Base-by-base conservation (phyloP, 1,284 basidiomycete genomes). In the Sanguinoderma infundibulare region DNA sequence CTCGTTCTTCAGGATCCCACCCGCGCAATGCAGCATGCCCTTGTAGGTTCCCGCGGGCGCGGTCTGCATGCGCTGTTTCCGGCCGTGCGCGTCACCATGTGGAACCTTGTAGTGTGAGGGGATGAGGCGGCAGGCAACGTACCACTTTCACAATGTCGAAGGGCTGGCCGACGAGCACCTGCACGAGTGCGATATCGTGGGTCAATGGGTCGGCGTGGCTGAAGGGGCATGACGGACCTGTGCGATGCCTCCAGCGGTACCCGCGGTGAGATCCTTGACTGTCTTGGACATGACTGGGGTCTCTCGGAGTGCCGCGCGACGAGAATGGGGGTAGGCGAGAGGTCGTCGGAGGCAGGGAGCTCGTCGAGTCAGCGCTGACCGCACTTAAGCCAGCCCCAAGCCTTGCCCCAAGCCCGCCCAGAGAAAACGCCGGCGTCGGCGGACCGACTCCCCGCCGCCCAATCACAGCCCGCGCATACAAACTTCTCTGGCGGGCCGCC, bases 71-170 rank as follows among this genome's bases (percentile, higher is more conserved):
- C 96, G 88, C 85, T 92, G 70, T 63, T 61, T 60, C 49, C 35
- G 54, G 65, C 62, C 28, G 34, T 20, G 30, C 68, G 65, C 57
- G 57, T 61, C 24, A 57, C n/a, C 47, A n/a, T 40, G 55, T 34
- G 32, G 28, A 32, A 30, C 20, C 32, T 20, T 30, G 5, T 24
- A 26, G 20, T 20, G 46, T 8, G 17, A 20, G 10, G 9, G 34
- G 39, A 51, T 39, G 30, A 42, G 15, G 12, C 22, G 53, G 30
- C 28, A 26, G 17, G 20, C 12, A 35, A 90, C 75, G 70, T 64
- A 93, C 91, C 78, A 94, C 91, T 87, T 98, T 98, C 78, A 97
- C 92, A 67, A 98, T 98, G 77, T 98, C 96, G 74, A 98, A 97
- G 20, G 95, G 94, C 77, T 98, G 96, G 49, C 95, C 95, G 55